Conservation (phyloP, 78 protist species). For the Polysphondylium violaceum region DNA sequence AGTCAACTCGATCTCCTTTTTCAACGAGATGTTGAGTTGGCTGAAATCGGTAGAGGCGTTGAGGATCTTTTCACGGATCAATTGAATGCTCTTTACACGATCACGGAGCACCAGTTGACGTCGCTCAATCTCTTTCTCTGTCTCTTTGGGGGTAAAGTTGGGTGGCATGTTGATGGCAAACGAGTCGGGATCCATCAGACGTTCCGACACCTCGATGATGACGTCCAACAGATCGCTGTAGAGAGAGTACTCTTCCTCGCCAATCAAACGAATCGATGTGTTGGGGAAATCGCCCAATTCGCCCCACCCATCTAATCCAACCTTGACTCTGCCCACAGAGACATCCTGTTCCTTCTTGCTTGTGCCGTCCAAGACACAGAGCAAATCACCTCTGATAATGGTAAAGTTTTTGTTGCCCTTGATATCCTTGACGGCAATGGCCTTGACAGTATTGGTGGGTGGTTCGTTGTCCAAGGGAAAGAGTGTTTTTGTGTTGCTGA, state of each 20-base stretch:
- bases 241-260: conserved; percentile 5
- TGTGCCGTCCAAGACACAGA: conserved; percentile 37
- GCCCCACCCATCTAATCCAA: conserved; percentile 79
- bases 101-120: conserved; percentile 29
- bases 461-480: conserved; percentile 9
- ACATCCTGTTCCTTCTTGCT: neutral
- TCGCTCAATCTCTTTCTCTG: conserved; percentile 51
- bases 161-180: neutral
- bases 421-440: conserved; percentile 40
- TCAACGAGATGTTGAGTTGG: neutral
- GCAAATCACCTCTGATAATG: conserved; percentile 53
- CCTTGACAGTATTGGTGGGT: conserved; percentile 14
- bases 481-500: conserved; percentile 42
- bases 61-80: conserved; percentile 23
- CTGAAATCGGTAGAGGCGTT: neutral
- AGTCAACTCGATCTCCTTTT: conserved; percentile 28
- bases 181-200: conserved; percentile 34
- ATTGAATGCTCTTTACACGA: neutral
- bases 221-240: conserved; percentile 37
- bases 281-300: conserved; percentile 53
- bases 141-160: neutral
- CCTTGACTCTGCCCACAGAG: conserved; percentile 27
- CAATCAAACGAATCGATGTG: conserved; percentile 3
- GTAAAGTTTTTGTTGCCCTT: conserved; percentile 18
- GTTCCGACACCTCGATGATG: conserved; percentile 35